Evolutionary conservation across 345 rosid genomes (phyloP).

Genomic region (Lumnitzera littorea): DNA sequence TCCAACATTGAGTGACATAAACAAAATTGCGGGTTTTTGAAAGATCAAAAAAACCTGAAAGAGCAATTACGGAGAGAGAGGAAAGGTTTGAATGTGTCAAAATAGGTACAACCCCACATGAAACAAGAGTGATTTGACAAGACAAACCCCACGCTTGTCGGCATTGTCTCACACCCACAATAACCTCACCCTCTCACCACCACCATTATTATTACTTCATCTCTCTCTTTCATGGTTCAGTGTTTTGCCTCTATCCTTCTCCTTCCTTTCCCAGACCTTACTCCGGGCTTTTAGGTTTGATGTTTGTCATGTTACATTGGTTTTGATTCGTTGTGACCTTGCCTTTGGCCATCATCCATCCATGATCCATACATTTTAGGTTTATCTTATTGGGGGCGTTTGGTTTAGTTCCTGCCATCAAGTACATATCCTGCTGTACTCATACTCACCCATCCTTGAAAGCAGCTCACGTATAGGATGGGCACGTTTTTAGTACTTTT

Average conservation of each 20-base stretch:
- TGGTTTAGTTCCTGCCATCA: too few relatives aligned
- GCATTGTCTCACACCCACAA: slow-evolving; percentile 9
- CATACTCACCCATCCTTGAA: too few relatives aligned
- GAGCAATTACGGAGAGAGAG: background rate
- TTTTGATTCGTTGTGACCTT: background rate
- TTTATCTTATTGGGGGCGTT: background rate
- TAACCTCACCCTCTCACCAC: background rate
- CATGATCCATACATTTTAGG: background rate
- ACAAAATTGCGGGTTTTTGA: too few relatives aligned
- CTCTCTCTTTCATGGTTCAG: background rate
- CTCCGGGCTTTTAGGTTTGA: slow-evolving; percentile 7
- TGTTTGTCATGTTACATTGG: background rate
- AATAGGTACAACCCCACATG: slow-evolving; percentile 10
- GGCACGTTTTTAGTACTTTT: too few relatives aligned
- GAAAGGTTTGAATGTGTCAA: background rate
- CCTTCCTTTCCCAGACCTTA: background rate
- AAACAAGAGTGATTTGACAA: slow-evolving; percentile 27
- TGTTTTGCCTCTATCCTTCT: slow-evolving; percentile 1
- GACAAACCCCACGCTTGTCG: slow-evolving; percentile 40
- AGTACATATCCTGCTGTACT: too few relatives aligned
- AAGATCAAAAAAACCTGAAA: too few relatives aligned
- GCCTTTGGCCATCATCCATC: slow-evolving; percentile 2
- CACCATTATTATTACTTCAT: slow-evolving; percentile 4
- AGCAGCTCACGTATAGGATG: too few relatives aligned
- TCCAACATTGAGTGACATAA: too few relatives aligned